These are phyloP conservation scores for Tolypocladium tropicale DNA, from an alignment of 2,329 filamentous ascomycete species.

Conservation along the genomic window DNA sequence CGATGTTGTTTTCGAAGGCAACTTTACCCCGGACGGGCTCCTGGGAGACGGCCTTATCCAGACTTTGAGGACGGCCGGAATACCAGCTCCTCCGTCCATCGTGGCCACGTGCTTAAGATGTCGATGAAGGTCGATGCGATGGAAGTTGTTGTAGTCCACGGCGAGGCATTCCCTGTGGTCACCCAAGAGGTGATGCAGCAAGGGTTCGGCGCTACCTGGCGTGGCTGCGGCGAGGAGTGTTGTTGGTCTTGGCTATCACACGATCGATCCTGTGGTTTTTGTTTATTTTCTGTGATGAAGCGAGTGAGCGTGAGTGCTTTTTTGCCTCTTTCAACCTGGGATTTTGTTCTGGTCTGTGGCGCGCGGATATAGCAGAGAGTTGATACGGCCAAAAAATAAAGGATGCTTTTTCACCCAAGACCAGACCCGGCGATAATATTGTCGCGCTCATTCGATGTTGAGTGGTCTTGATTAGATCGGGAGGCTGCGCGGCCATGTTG, in stretches of 20 bases:
- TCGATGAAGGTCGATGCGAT: constrained; percentile 50
- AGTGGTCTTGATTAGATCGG: background rate
- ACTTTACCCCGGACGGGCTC: constrained; percentile 37
- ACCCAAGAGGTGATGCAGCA: constrained; percentile 34
- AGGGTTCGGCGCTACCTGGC: background rate
- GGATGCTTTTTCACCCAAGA: background rate
- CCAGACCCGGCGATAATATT: background rate
- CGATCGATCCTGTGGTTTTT: background rate
- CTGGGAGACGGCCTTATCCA: constrained; percentile 40
- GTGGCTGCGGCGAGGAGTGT: background rate
- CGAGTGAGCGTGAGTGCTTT: background rate
- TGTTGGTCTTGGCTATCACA: background rate
- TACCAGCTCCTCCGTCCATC: constrained; percentile 37
- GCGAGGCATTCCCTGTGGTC: constrained; percentile 54
- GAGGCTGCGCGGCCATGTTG: too few species aligned
- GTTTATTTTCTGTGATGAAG: background rate
- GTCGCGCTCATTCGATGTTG: background rate
- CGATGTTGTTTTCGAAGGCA: constrained; percentile 37
- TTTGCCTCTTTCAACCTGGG: too few species aligned
- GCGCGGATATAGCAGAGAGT: background rate
- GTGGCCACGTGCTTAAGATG: constrained; percentile 49
- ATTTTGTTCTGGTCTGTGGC: background rate
- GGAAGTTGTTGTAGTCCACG: constrained; percentile 53
- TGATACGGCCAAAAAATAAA: background rate
- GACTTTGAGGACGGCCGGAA: constrained; percentile 37